Base-by-base conservation (phyloP, 169 alveolate species). In the Babesia ovis region DNA sequence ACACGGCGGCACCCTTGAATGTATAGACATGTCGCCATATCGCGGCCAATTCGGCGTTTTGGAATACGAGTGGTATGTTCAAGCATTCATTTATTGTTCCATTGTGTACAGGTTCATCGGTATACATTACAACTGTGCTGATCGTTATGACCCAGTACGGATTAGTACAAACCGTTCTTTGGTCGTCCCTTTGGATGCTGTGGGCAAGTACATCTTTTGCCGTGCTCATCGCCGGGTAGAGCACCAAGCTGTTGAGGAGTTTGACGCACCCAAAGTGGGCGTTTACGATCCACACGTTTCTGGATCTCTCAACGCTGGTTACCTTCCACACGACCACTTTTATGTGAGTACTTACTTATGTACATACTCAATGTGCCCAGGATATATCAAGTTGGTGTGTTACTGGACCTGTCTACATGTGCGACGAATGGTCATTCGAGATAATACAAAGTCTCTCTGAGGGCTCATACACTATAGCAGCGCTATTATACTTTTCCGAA, bases 281-380 rank as follows among this genome's bases (percentile, higher is more conserved):
- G 67, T 70, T n/a, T 77, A 77, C 42, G 86, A 77, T 50, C 86
- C 86, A 9, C 86, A 77, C 46, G 75, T 77, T 8, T 22, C 48
- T 35, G 25, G 48, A 3, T 34, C 83, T 23, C 57, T 4, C 14
- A 68, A 57, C 14, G 79, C 79, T 27, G 76, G 61, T 25, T 55
- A 67, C 55, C 22, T 68, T 18, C 81, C 71, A 31, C 37, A 51
- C 43, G 55, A 55, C 20, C 70, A 50, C 11, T 75, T 75, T 42
- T 68, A 75, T 51, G 85, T 75, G 48, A 12, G 58, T 39, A 0
- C 23, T 12, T 11, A 25, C 25, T 11, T 5, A 5, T 50, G 27
- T 18, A 3, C 25, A n/a, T 25, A 8, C 9, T 50, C 18, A 39
- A 37, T 16, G 12, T 22, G 4, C 22, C 14, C 59, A 77, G 86